Percentiles rank a stretch among this genome's conserved stretches.
Evolutionary conservation across 1,139 yeast species (phyloP).

Genomic region (Diutina neorugosa): DNA sequence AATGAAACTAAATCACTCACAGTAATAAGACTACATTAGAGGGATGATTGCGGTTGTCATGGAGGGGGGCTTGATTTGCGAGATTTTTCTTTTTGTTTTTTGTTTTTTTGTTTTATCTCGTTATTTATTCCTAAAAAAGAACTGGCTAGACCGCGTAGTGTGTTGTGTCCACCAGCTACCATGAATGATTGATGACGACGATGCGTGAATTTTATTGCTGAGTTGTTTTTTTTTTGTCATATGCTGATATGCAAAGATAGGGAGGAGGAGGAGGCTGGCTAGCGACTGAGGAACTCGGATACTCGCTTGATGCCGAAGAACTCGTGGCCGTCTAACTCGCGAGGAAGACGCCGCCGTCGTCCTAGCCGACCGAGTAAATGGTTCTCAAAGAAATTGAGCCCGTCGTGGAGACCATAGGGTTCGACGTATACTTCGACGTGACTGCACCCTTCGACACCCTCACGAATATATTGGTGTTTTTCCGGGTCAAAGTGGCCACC

Average conservation of each 20-base stretch:
- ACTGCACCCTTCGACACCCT: conserved; percentile 8
- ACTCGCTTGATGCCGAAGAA: conserved; percentile 8
- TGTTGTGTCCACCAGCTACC: background rate
- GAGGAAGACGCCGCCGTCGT: conserved; percentile 5
- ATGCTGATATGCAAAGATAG: background rate
- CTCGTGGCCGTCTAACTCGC: conserved; percentile 10
- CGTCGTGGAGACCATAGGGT: conserved; percentile 35
- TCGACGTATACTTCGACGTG: conserved; percentile 19
- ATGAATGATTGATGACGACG: background rate
- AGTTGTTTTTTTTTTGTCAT: background rate
- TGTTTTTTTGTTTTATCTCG: too few species aligned
- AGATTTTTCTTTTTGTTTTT: background rate
- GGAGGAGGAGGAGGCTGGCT: background rate
- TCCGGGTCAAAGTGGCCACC: conserved; percentile 7
- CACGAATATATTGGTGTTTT: conserved; percentile 8
- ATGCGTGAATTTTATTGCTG: background rate
- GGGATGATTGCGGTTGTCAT: background rate
- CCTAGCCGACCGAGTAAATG: conserved; percentile 6
- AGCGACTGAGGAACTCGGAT: conserved; percentile 6
- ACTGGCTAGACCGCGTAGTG: background rate
- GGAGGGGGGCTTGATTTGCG: background rate
- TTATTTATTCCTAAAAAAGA: background rate
- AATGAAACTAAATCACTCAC: too few species aligned
- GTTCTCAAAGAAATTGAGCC: conserved; percentile 23
- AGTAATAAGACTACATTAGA: background rate